Base-by-base conservation (phyloP, 129 eudicot species). In the Calendula officinalis region DNA sequence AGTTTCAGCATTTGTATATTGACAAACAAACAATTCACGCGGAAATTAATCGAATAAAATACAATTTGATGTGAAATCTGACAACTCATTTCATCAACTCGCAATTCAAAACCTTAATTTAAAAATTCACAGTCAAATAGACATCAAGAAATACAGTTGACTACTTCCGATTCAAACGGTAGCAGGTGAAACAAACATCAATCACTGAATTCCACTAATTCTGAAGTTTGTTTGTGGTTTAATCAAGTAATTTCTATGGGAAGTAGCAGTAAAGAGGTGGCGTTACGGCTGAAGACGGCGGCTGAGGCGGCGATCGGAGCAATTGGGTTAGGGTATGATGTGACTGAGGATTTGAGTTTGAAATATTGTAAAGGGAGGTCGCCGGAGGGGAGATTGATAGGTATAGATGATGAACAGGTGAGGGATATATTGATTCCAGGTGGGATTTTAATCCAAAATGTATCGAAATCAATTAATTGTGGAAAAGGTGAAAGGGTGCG, bases 401-500 rank as follows among this genome's bases (percentile, higher is more conserved):
- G 66, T 8, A 74, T 87, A 13, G 95, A 87, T 57, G 83, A 80
- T 56, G 87, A 81, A 56, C 80, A 75, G 39, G 87, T 83, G 30
- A 61, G 95, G 8, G 95, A 87, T 74, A 74, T 87, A 0, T 69
- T 73, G 16, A 67, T 86, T 36, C 95, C 95, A 0, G 90, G 95
- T 15, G 89, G 95, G 32, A 75, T 83, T 65, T 69, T 86, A 71
- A 75, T 86, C 22, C 90, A 70, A 13, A 86, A 83, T 62, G 90
- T 86, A 0, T 83, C 95, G 5, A 86, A 80, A 47, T 75, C 86
- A 6, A 83, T 86, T 56, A 69, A 69, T 41, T 86, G 95, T 35
- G 90, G 76, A 75, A 86, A 86, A 78, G 90, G 95, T 45, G 95
- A 86, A 59, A 75, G 95, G 64, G 42, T 80, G 81, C 77, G 85